phyloP scores from a whole-genome alignment of 345 rosid genomes.

The Brassica juncea region DNA sequence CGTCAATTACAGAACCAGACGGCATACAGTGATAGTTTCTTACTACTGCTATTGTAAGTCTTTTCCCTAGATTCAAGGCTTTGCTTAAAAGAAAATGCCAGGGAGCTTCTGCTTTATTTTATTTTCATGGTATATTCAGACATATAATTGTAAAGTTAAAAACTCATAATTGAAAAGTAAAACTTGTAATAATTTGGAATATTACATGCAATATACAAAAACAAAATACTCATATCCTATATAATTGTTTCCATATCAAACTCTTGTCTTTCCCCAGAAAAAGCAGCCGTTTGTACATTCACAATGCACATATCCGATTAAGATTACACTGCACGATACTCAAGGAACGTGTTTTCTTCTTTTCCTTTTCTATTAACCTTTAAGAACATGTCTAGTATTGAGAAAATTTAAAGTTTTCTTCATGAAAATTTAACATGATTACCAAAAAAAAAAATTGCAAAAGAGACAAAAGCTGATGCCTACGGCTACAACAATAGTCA shows the following conservation, averaged over 20 bases:
- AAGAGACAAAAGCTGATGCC: conserved; percentile 39
- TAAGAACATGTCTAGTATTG: conserved; percentile 6
- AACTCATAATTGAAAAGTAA: not conserved
- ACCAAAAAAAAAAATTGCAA: not conserved
- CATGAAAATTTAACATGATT: conserved; percentile 9
- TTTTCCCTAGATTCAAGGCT: conserved; percentile 43
- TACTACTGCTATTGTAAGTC: conserved; percentile 11
- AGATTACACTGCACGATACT: conserved; percentile 36
- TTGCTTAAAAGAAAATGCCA: conserved; percentile 8
- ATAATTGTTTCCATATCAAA: not conserved
- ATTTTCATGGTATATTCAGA: not conserved
- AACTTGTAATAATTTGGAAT: not conserved
- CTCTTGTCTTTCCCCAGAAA: conserved; percentile 6
- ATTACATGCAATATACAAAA: not conserved
- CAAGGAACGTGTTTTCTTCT: conserved; percentile 39
- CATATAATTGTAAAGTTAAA: not conserved
- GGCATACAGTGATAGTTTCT: not conserved
- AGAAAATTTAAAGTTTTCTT: not conserved
- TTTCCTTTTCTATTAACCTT: conserved; percentile 9
- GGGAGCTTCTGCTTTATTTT: conserved; percentile 8
- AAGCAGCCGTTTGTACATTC: conserved; percentile 24
- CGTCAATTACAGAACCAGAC: not conserved
- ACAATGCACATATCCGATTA: conserved; percentile 34
- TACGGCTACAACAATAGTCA: not conserved
- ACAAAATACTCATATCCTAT: not conserved